These are phyloP conservation scores for Saxophila tyrrhenica DNA, from an alignment of 495 filamentous ascomycete species.

Conservation along the genomic window DNA sequence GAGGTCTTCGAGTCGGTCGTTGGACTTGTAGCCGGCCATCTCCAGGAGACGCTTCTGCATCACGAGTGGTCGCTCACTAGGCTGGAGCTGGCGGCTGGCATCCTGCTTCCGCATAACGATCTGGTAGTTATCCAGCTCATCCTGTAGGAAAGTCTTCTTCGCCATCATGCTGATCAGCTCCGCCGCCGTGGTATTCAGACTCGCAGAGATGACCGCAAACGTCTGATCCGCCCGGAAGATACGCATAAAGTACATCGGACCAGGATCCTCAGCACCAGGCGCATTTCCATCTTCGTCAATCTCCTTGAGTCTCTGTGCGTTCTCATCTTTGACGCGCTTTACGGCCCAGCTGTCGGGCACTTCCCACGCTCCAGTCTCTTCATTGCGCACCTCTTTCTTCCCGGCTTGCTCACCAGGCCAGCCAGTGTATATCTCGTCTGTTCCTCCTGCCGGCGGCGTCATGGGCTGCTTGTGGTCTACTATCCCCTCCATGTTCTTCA, in stretches of 20 bases:
- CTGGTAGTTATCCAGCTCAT: conserved; percentile 84
- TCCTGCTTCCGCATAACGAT: conserved; percentile 91
- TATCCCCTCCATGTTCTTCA: conserved; percentile 75
- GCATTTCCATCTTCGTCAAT: conserved; percentile 46
- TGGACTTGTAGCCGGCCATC: conserved; percentile 81
- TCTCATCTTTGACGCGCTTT: conserved; percentile 55
- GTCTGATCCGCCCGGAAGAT: conserved; percentile 88
- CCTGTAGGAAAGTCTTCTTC: conserved; percentile 82
- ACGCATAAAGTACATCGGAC: conserved; percentile 74
- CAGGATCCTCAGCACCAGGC: conserved; percentile 53
- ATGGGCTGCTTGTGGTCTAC: conserved; percentile 48
- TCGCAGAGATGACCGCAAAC: conserved; percentile 78
- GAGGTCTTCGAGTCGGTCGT: conserved; percentile 82
- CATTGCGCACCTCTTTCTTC: conserved; percentile 17
- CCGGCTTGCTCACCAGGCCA: conserved; percentile 39
- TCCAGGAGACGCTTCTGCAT: conserved; percentile 90
- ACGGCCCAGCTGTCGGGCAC: conserved; percentile 93
- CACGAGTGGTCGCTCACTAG: conserved; percentile 69
- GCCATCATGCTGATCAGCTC: conserved; percentile 77
- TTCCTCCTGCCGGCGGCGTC: conserved; percentile 45
- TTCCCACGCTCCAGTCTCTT: conserved; percentile 51
- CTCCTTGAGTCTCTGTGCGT: conserved; percentile 45
- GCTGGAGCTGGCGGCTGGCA: conserved; percentile 66
- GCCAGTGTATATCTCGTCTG: conserved; percentile 38
- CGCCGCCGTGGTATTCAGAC: conserved; percentile 66